A percentile compares a stretch with the other conserved stretches of the same genome.
These are phyloP conservation scores for Boletellus ananiceps DNA, from an alignment of 768 basidiomycete genomes.

Conservation along the genomic window DNA sequence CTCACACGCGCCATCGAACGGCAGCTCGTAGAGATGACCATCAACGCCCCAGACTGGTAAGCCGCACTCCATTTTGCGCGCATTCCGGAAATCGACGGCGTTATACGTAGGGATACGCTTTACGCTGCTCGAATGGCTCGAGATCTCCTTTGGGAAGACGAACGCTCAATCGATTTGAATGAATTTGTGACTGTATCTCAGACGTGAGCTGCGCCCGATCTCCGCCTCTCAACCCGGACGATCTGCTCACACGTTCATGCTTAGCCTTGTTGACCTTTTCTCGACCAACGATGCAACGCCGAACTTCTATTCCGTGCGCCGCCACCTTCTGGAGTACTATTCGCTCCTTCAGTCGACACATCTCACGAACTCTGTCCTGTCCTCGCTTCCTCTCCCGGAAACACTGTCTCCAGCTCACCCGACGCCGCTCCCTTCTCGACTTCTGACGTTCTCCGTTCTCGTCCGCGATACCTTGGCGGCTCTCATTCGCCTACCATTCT, in stretches of 20 bases:
- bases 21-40: constrained; percentile 67
- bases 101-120: constrained; percentile 70
- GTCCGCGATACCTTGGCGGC: constrained; percentile 71
- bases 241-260: constrained; percentile 23
- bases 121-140: constrained; percentile 90
- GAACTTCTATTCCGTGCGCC: constrained; percentile 58
- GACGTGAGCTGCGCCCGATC: constrained; percentile 57
- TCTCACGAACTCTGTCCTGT: constrained; percentile 81
- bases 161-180: constrained; percentile 68
- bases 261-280: constrained; percentile 85
- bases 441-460: constrained; percentile 74
- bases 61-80: constrained; percentile 23
- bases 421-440: constrained; percentile 73
- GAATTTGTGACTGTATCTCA: constrained; percentile 85
- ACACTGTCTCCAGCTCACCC: constrained; percentile 74
- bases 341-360: constrained; percentile 77
- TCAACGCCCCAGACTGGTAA: constrained; percentile 95
- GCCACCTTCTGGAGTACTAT: constrained; percentile 80
- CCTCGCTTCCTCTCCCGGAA: constrained; percentile 78
- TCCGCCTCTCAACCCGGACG: constrained; percentile 12
- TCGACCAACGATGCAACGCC: constrained; percentile 59
- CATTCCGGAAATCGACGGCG: constrained; percentile 16
- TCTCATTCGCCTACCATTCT: constrained; percentile 79
- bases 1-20: constrained; percentile 72
- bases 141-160: constrained; percentile 87